These are phyloP conservation scores for Colletotrichum sp. DNA, from an alignment of 2,329 filamentous ascomycete species.

Conservation along the genomic window DNA sequence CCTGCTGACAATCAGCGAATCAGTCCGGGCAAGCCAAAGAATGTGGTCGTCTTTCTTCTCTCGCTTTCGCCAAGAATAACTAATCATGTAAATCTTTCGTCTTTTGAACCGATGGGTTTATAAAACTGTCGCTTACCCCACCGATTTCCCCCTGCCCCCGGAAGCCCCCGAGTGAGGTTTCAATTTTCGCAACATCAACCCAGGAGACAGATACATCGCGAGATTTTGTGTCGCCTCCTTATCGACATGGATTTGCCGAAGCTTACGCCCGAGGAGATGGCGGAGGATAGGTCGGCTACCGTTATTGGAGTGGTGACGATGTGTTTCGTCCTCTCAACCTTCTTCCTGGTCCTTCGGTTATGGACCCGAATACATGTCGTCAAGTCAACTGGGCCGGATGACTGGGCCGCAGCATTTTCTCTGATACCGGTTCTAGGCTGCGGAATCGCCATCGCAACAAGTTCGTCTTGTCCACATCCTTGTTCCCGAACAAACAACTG, in stretches of 20 bases:
- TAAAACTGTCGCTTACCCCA: not conserved
- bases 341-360: conserved; percentile 25
- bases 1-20: not conserved
- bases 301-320: conserved; percentile 22
- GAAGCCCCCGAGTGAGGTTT: not conserved
- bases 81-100: not conserved
- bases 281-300: conserved; percentile 17
- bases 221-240: not conserved
- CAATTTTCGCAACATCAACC: not conserved
- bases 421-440: conserved; percentile 12
- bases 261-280: conserved; percentile 2
- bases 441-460: not conserved
- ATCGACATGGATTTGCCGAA: conserved; percentile 3
- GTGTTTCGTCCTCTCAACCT: conserved; percentile 21
- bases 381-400: conserved; percentile 29
- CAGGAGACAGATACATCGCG: not conserved
- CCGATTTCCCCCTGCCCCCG: not conserved
- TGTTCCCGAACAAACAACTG: not conserved
- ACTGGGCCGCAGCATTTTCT: conserved; percentile 27
- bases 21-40: not conserved
- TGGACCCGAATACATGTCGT: conserved; percentile 30
- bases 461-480: not conserved
- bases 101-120: not conserved
- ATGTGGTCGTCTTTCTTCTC: not conserved
- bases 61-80: not conserved